Percentiles rank a stretch among this genome's conserved stretches.
These are phyloP conservation scores for Boletus rubroflammeus DNA, from an alignment of 768 basidiomycete genomes.

Conservation along the genomic window DNA sequence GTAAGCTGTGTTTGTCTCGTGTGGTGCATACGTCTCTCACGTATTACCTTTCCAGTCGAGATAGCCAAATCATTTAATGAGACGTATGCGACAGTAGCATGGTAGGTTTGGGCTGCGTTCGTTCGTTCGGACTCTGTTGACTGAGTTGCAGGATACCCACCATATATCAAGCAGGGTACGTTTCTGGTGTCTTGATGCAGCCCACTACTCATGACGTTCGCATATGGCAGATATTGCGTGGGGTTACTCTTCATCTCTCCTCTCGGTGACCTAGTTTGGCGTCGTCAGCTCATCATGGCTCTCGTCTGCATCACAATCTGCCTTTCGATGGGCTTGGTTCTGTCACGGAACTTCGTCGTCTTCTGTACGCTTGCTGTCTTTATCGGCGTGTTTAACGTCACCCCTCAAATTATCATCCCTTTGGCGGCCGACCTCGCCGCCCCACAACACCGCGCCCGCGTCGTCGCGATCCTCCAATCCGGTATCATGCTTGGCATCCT, in stretches of 20 bases:
- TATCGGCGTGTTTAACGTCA: constrained; percentile 38
- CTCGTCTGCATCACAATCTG: constrained; percentile 32
- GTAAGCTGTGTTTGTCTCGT: constrained; percentile 35
- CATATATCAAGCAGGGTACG: constrained; percentile 63
- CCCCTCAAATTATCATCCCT: constrained; percentile 39
- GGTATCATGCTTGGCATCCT: constrained; percentile 30
- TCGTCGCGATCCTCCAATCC: constrained; percentile 33
- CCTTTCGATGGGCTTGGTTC: constrained; percentile 40
- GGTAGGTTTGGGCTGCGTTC: constrained; percentile 9
- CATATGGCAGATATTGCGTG: constrained; percentile 3
- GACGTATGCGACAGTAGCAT: constrained; percentile 34
- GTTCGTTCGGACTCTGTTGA: background rate
- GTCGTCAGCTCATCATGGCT: constrained; percentile 39
- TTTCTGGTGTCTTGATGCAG: background rate
- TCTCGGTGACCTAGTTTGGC: constrained; percentile 43
- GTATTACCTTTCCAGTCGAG: constrained; percentile 12
- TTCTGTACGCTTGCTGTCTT: constrained; percentile 36
- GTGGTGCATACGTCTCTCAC: background rate
- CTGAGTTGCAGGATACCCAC: constrained; percentile 51
- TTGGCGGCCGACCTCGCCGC: constrained; percentile 44
- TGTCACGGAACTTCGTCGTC: constrained; percentile 31
- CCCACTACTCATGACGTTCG: background rate
- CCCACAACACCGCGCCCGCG: constrained; percentile 18
- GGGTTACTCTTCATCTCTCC: constrained; percentile 46
- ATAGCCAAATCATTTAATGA: constrained; percentile 38